Conservation (phyloP, 805 yeast species). For the Allodekkera sacchari region DNA sequence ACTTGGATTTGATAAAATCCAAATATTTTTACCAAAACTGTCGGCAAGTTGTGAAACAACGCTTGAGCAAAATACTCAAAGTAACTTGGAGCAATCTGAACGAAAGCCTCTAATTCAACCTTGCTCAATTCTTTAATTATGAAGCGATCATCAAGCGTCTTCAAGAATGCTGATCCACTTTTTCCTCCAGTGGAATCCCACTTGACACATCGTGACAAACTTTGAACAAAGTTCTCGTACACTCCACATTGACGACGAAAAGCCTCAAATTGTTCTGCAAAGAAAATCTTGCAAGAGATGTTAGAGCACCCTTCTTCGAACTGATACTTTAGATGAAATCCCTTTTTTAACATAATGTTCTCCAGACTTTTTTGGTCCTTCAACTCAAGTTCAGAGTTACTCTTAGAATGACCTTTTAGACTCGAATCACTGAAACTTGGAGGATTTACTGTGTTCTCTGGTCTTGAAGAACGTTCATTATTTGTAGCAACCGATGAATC, state of each 20-base stretch:
- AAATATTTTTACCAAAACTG: constrained; percentile 88
- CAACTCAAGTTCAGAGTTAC: constrained; percentile 8
- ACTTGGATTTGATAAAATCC: constrained; percentile 94
- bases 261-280: constrained; percentile 95
- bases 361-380: constrained; percentile 43
- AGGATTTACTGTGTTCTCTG: not conserved
- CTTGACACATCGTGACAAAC: constrained; percentile 84
- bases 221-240: constrained; percentile 69
- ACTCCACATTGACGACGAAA: constrained; percentile 78
- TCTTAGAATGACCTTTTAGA: constrained; percentile 6
- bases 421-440: constrained; percentile 1
- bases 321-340: constrained; percentile 87
- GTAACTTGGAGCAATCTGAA: constrained; percentile 92
- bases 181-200: constrained; percentile 98
- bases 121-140: constrained; percentile 84
- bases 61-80: constrained; percentile 95
- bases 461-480: not conserved
- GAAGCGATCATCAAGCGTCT: constrained; percentile 84
- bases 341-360: constrained; percentile 65
- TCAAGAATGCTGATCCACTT: constrained; percentile 89
- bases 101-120: constrained; percentile 86
- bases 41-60: constrained; percentile 87
- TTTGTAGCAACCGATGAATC: not conserved
- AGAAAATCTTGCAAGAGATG: constrained; percentile 87
- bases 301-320: constrained; percentile 78